Evolutionary conservation across 352 stramenopile species (phyloP).

Genomic region (Phytophthora tentaculata): DNA sequence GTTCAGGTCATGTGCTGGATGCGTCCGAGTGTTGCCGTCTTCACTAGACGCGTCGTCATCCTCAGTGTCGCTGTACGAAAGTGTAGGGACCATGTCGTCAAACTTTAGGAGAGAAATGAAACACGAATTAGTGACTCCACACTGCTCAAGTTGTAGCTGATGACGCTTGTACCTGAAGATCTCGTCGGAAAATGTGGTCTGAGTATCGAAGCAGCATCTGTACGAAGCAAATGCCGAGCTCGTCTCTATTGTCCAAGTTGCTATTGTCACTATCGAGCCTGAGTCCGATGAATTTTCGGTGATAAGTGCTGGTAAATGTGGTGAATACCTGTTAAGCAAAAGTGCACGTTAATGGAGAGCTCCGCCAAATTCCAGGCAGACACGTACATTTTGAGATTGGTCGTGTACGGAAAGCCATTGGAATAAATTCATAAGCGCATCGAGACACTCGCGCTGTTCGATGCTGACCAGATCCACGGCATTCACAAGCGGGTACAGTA

Average conservation of each 20-base stretch:
- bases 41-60: conserved; percentile 58
- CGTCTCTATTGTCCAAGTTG: conserved; percentile 10
- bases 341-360: conserved; percentile 1
- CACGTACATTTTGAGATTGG: conserved; percentile 51
- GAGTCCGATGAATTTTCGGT: conserved; percentile 51
- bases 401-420: conserved; percentile 48
- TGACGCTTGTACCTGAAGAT: conserved; percentile 43
- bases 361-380: conserved; percentile 11
- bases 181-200: conserved; percentile 76
- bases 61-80: conserved; percentile 64
- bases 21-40: conserved; percentile 16
- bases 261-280: not conserved
- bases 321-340: conserved; percentile 44
- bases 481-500: conserved; percentile 77
- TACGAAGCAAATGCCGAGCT: conserved; percentile 64
- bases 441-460: conserved; percentile 76
- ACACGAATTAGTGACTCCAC: conserved; percentile 7
- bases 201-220: conserved; percentile 61
- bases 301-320: conserved; percentile 46
- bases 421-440: conserved; percentile 66
- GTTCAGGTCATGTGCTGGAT: conserved; percentile 2
- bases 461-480: conserved; percentile 71
- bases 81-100: conserved; percentile 31
- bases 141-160: not conserved
- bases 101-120: conserved; percentile 13